Evolutionary conservation across 306 rosid species (phyloP), one percentile per base, ranked within the genome.

Genomic region (Geum urbanum): DNA sequence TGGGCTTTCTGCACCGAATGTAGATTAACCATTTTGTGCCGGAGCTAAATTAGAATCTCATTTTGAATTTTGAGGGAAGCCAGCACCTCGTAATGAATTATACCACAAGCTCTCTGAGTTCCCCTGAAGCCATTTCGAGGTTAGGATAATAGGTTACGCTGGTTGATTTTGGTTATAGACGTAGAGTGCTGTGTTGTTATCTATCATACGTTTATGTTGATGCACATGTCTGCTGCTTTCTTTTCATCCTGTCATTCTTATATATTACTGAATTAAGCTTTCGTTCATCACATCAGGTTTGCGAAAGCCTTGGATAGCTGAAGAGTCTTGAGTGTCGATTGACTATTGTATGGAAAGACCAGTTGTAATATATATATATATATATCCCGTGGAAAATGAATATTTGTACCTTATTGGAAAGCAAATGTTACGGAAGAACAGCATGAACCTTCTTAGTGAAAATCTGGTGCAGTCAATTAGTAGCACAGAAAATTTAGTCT

Each of bases 1-100:
- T 68, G 74, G 55, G 87, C 68, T 74, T 58, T 70, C 77, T 72
- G 64, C 63, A 81, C 76, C 50, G 83, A 62, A 48, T 75, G 77
- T 61, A 79, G 79, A 71, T 79, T 74, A 50, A 39, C 67, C 1
- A 52, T 52, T 18, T 67, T 66, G 59, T 32, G 53, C 70, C 11
- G 63, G 71, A 66, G 74, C 55, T 76, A 79, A 86, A 61, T 64
- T 73, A 52, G 55, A 47, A 63, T 35, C 72, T 73, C 83, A 52
- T 81, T 83, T 72, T 74, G 81, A 77, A 68, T 61, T 18, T 52
- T 24, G 78, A 27, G 83, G 71, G 64, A 81, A 32, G 66, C 67
- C 51, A 44, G 67, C 49, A 69, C 56, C 45, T 39, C 56, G 8
- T 45, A 74, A 35, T 70, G 18, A 32, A 39, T 49, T 73, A 41